Conservation (phyloP, 352 stramenopile species). For the Globisporangium cederbergense region DNA sequence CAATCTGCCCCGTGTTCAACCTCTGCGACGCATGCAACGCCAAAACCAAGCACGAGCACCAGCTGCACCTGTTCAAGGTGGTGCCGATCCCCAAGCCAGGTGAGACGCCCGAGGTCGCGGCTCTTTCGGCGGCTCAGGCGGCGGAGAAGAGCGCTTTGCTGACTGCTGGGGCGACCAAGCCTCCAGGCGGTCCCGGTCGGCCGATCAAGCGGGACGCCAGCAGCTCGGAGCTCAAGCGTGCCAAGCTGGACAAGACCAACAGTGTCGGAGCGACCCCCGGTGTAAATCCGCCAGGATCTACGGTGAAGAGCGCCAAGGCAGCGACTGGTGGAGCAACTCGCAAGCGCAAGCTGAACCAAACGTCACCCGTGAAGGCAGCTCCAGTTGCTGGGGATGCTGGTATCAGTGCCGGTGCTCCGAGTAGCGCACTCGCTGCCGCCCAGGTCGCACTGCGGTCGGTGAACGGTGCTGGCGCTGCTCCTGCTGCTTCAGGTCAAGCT, state of each 20-base stretch:
- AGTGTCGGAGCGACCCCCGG: slow-evolving; percentile 11
- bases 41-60: slow-evolving; percentile 92
- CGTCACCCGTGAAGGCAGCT: slow-evolving; percentile 25
- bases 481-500: not conserved
- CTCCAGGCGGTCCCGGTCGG: not conserved
- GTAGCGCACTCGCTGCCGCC: slow-evolving; percentile 3
- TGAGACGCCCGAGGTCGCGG: slow-evolving; percentile 26
- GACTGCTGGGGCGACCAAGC: not conserved
- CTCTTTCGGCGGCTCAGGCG: slow-evolving; percentile 10
- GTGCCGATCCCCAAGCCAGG: slow-evolving; percentile 74
- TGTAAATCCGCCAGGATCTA: not conserved
- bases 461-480: not conserved
- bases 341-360: slow-evolving; percentile 70
- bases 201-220: slow-evolving; percentile 42
- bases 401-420: slow-evolving; percentile 7
- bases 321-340: slow-evolving; percentile 28
- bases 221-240: slow-evolving; percentile 44
- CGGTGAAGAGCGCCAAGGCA: slow-evolving; percentile 25
- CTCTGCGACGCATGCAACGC: slow-evolving; percentile 93
- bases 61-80: slow-evolving; percentile 93
- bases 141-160: slow-evolving; percentile 1
- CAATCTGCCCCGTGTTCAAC: slow-evolving; percentile 95
- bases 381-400: not conserved
- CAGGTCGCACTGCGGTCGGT: not conserved
- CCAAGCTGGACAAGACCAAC: slow-evolving; percentile 27